These are phyloP conservation scores for Solanum appendiculatum DNA, from an alignment of 257 asterid species.

Conservation along the genomic window DNA sequence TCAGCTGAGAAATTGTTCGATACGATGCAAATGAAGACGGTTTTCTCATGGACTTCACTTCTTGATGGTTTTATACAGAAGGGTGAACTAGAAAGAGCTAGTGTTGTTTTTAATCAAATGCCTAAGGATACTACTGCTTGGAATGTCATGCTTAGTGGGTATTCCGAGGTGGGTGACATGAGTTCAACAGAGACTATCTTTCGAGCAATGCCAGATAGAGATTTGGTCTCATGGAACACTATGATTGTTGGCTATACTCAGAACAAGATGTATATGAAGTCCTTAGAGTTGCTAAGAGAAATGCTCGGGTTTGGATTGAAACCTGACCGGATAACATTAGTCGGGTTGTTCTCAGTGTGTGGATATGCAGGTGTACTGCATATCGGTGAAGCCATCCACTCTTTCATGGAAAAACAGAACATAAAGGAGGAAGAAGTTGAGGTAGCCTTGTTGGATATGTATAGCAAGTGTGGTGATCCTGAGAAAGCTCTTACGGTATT, in stretches of 20 bases:
- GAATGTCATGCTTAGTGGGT: constrained; percentile 7
- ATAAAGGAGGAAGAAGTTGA: constrained; percentile 32
- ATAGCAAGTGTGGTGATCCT: constrained; percentile 57
- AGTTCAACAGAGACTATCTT: constrained; percentile 3
- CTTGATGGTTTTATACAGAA: constrained; percentile 48
- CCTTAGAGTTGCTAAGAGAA: not conserved
- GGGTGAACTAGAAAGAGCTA: constrained; percentile 44
- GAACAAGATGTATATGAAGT: not conserved
- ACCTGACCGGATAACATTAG: constrained; percentile 51
- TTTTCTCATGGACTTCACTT: constrained; percentile 67
- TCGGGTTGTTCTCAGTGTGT: constrained; percentile 56
- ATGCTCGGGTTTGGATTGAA: constrained; percentile 18
- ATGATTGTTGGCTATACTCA: constrained; percentile 8
- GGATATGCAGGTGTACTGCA: constrained; percentile 56
- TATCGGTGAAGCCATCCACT: constrained; percentile 49
- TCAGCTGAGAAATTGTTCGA: constrained; percentile 42
- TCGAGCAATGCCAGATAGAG: constrained; percentile 1
- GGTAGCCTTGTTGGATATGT: constrained; percentile 68
- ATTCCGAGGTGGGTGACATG: constrained; percentile 15
- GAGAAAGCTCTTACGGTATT: constrained; percentile 46
- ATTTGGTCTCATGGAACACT: constrained; percentile 9
- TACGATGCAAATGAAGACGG: constrained; percentile 30
- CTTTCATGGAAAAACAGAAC: constrained; percentile 29
- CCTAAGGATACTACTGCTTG: constrained; percentile 10
- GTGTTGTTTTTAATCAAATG: constrained; percentile 41